A percentile compares a stretch with the other conserved stretches of the same genome.
Evolutionary conservation across 495 filamentous ascomycete species (phyloP).

Genomic region (Lichina pygmaea): DNA sequence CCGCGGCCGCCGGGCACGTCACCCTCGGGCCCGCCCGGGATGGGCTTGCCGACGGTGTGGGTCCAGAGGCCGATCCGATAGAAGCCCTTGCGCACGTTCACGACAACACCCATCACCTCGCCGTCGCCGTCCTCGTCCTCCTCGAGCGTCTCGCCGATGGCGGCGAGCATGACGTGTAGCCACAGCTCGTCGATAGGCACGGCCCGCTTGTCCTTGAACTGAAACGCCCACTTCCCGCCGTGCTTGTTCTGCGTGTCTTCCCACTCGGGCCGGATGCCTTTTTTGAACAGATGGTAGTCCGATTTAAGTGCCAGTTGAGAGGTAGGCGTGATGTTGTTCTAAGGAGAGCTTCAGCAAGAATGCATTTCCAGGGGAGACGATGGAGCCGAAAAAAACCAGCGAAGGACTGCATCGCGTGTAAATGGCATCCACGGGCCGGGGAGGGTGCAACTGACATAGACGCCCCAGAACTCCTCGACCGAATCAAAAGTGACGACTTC

Average conservation of each 20-base stretch:
- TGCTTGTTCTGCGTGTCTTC: slow-evolving; percentile 96
- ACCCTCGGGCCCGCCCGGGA: slow-evolving; percentile 45
- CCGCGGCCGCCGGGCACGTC: slow-evolving; percentile 40
- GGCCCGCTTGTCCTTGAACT: slow-evolving; percentile 80
- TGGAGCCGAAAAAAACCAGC: neutral
- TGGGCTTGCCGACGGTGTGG: slow-evolving; percentile 60
- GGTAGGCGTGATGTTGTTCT: slow-evolving; percentile 97
- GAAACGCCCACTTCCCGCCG: slow-evolving; percentile 93
- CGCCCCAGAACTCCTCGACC: slow-evolving; percentile 98
- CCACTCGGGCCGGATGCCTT: slow-evolving; percentile 90
- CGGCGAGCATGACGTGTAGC: slow-evolving; percentile 88
- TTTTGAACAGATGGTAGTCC: slow-evolving; percentile 99
- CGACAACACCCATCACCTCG: slow-evolving; percentile 97
- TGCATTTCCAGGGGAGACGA: neutral
- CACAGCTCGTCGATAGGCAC: slow-evolving; percentile 86
- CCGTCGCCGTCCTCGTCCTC: slow-evolving; percentile 49
- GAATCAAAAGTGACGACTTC: slow-evolving; percentile 96
- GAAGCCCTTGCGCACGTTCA: slow-evolving; percentile 95
- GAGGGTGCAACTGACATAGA: slow-evolving; percentile 46
- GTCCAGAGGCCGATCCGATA: slow-evolving; percentile 91
- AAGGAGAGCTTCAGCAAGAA: slow-evolving; percentile 5
- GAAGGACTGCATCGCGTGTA: too few relatives aligned
- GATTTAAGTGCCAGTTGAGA: slow-evolving; percentile 91
- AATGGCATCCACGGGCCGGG: too few relatives aligned
- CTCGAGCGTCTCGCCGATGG: slow-evolving; percentile 95